These are phyloP conservation scores for Albophoma yamanashiensis DNA, from an alignment of 2,329 filamentous ascomycete species.

Conservation along the genomic window DNA sequence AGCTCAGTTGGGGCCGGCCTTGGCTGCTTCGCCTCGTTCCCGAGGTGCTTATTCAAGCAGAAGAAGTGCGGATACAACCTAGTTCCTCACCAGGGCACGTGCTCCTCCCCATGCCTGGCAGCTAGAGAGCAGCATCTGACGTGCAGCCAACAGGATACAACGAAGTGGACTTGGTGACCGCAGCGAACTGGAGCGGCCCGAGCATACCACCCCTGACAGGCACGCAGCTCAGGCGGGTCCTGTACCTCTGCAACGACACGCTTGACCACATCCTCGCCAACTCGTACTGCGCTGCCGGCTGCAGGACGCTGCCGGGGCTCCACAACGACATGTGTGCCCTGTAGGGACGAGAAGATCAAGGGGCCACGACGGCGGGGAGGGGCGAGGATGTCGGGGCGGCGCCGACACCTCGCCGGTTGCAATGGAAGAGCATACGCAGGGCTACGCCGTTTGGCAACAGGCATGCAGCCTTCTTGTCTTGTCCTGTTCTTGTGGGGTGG, in stretches of 20 bases:
- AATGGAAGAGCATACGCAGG: neutral
- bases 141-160: neutral
- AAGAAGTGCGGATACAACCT: neutral
- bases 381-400: too few relatives aligned
- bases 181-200: neutral
- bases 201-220: neutral
- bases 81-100: neutral
- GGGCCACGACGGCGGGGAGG: too few relatives aligned
- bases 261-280: neutral
- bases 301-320: neutral
- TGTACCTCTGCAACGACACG: neutral
- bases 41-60: neutral
- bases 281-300: neutral
- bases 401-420: neutral
- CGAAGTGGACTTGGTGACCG: neutral
- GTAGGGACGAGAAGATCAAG: neutral
- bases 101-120: neutral
- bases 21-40: neutral
- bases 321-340: neutral
- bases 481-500: too few relatives aligned
- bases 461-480: too few relatives aligned
- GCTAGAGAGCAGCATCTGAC: neutral
- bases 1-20: neutral
- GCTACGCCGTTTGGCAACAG: too few relatives aligned
- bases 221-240: neutral